Evolutionary conservation across 2,329 filamentous ascomycete species (phyloP).

Genomic region (Colletotrichum kahawae): DNA sequence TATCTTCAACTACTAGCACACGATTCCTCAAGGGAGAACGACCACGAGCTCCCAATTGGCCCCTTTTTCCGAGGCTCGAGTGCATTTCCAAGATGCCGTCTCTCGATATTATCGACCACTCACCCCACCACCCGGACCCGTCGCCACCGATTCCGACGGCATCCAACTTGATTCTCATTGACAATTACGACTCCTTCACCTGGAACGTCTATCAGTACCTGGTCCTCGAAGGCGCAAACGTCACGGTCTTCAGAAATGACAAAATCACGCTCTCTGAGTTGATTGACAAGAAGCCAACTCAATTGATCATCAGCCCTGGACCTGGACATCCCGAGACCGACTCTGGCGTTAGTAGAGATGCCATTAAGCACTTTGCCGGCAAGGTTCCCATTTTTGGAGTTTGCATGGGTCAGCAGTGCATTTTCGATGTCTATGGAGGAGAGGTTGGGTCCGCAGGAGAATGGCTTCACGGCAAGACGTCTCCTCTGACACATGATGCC

Average conservation of each 20-base stretch:
- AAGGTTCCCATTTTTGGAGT: constrained; percentile 97
- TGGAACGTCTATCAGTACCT: constrained; percentile 99
- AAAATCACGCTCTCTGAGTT: constrained; percentile 86
- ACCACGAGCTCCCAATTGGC: background rate
- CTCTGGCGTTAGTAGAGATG: constrained; percentile 91
- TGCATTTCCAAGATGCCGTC: constrained; percentile 49
- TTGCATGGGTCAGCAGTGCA: constrained; percentile 99
- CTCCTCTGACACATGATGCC: constrained; percentile 83
- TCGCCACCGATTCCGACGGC: constrained; percentile 77
- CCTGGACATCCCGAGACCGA: constrained; percentile 92
- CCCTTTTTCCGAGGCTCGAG: background rate
- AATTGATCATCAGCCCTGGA: constrained; percentile 92
- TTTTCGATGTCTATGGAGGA: constrained; percentile 91
- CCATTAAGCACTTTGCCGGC: constrained; percentile 88
- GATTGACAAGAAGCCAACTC: constrained; percentile 83
- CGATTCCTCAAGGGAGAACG: background rate
- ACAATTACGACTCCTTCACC: constrained; percentile 99
- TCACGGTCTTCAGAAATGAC: constrained; percentile 92
- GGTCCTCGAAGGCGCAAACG: constrained; percentile 90
- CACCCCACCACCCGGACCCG: constrained; percentile 81
- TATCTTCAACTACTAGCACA: background rate
- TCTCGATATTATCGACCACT: constrained; percentile 73
- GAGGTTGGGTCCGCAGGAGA: constrained; percentile 92
- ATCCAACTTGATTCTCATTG: constrained; percentile 91
- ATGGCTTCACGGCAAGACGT: constrained; percentile 97